Evolutionary conservation across 371 early-diverging fungal species (phyloP).

Genomic region (Mucor mucedo): DNA sequence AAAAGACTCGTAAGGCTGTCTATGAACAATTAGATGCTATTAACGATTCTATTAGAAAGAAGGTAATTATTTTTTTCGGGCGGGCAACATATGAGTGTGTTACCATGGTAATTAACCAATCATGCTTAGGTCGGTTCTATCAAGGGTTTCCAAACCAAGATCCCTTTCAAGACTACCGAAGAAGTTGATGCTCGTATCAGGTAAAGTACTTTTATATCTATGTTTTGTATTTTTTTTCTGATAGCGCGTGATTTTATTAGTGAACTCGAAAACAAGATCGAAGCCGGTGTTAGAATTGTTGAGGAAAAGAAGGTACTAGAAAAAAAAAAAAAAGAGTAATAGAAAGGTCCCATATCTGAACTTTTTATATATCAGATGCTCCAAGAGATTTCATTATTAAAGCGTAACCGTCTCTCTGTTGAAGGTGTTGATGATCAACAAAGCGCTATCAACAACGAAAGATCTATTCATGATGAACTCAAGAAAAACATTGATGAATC

Average conservation of each 20-base stretch:
- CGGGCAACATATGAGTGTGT: neutral
- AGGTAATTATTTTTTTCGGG: constrained; percentile 40
- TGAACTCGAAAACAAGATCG: constrained; percentile 79
- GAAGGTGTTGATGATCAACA: constrained; percentile 74
- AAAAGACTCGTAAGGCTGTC: constrained; percentile 59
- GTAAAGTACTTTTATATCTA: constrained; percentile 43
- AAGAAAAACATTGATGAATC: constrained; percentile 71
- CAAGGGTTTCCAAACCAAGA: constrained; percentile 70
- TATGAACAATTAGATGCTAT: constrained; percentile 71
- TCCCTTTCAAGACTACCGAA: constrained; percentile 76
- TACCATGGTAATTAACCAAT: neutral
- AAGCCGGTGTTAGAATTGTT: constrained; percentile 77
- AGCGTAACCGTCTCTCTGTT: constrained; percentile 78
- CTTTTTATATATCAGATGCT: constrained; percentile 52
- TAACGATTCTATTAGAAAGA: constrained; percentile 75
- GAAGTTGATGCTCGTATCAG: constrained; percentile 81
- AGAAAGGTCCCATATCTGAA: neutral
- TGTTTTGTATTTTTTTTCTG: neutral
- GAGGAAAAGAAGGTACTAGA: constrained; percentile 79
- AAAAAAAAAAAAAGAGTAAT: neutral
- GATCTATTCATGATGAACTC: constrained; percentile 66
- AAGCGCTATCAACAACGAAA: constrained; percentile 74
- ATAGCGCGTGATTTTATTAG: constrained; percentile 48
- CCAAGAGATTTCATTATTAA: constrained; percentile 80
- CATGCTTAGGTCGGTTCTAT: constrained; percentile 29